Evolutionary conservation across 2,329 filamentous ascomycete genomes (phyloP).

Genomic region (Penicillium rolfsii): DNA sequence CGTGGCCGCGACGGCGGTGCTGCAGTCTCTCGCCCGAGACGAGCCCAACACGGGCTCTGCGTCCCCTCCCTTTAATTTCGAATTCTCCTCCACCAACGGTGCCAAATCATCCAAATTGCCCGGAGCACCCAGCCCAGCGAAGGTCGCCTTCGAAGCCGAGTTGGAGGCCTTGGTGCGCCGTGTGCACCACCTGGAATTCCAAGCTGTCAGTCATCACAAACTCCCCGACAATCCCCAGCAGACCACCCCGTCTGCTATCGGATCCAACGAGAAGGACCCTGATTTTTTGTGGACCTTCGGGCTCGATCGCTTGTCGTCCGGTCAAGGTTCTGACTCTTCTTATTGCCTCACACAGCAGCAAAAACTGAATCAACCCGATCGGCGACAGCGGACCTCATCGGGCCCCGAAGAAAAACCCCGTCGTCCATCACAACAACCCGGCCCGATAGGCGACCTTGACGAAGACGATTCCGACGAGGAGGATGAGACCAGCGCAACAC

Average conservation of each 20-base stretch:
- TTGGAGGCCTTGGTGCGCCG: constrained; percentile 76
- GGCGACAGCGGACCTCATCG: constrained; percentile 41
- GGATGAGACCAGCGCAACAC: constrained; percentile 57
- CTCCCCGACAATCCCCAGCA: constrained; percentile 85
- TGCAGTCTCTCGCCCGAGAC: constrained; percentile 52
- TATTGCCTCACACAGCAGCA: constrained; percentile 42
- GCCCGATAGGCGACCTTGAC: constrained; percentile 35
- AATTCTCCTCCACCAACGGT: constrained; percentile 52
- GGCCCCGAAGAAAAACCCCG: constrained; percentile 31
- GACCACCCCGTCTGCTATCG: constrained; percentile 60
- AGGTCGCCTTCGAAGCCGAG: constrained; percentile 79
- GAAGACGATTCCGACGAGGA: constrained; percentile 46
- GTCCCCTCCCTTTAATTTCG: constrained; percentile 42
- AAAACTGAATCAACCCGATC: constrained; percentile 42
- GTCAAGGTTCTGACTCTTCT: constrained; percentile 41
- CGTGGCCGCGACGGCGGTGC: constrained; percentile 50
- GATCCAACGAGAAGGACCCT: constrained; percentile 54
- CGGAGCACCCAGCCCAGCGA: constrained; percentile 73
- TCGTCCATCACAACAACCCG: constrained; percentile 23
- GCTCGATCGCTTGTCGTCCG: constrained; percentile 39
- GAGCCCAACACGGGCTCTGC: constrained; percentile 38
- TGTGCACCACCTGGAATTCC: constrained; percentile 80
- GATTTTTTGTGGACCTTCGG: constrained; percentile 41
- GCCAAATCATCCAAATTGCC: constrained; percentile 69
- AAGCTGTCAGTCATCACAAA: constrained; percentile 58